A percentile compares a stretch with the other conserved stretches of the same genome.
These are phyloP conservation scores for Xylariaceae sp. DNA, from an alignment of 2,329 filamentous ascomycete genomes.

Conservation along the genomic window DNA sequence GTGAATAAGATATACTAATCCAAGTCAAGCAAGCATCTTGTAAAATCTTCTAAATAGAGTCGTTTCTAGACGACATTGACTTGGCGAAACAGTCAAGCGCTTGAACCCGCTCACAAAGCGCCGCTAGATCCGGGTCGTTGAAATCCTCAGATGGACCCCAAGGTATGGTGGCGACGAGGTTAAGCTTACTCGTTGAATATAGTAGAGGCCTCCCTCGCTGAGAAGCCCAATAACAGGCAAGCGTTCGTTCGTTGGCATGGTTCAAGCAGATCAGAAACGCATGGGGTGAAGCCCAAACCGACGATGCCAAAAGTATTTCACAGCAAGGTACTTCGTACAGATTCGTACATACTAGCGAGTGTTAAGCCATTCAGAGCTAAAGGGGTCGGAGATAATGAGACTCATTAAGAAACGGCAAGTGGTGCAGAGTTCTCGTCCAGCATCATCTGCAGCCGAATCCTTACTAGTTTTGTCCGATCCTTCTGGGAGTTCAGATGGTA, in stretches of 20 bases:
- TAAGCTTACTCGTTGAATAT: neutral
- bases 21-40: neutral
- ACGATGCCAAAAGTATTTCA: neutral
- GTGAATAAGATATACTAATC: too few species aligned
- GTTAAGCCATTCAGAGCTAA: neutral
- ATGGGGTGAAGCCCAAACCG: neutral
- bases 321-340: neutral
- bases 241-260: neutral
- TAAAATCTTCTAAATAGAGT: too few species aligned
- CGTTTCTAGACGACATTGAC: neutral
- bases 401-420: constrained; percentile 18
- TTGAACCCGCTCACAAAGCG: neutral
- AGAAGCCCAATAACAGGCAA: neutral
- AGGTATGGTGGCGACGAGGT: neutral
- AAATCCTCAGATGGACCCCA: too few species aligned
- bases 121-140: neutral
- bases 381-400: constrained; percentile 16
- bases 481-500: constrained; percentile 17
- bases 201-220: neutral
- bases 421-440: constrained; percentile 10
- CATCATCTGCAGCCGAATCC: neutral
- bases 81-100: neutral
- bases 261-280: neutral
- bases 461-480: constrained; percentile 4
- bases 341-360: too few species aligned